Evolutionary conservation across 176 grass and related monocot genomes (phyloP).

Genomic region (Pontederia crassipes): DNA sequence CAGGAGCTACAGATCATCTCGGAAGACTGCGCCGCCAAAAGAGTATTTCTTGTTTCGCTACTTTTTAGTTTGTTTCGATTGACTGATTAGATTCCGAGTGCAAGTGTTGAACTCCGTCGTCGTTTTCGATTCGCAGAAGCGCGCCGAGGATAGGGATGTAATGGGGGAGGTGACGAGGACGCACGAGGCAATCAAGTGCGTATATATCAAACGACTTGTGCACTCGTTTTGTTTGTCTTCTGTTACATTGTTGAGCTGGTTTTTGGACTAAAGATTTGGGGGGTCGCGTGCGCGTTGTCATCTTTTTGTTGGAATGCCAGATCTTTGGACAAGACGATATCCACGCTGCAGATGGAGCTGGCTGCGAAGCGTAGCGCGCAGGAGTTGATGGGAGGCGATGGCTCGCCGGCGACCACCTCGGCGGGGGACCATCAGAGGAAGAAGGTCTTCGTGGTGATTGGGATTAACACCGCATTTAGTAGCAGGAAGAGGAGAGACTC

Average conservation of each 20-base stretch:
- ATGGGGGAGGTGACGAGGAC: conserved; percentile 87
- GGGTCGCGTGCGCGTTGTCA: conserved; percentile 14
- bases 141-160: conserved; percentile 59
- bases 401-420: conserved; percentile 30
- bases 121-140: conserved; percentile 44
- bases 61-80: conserved; percentile 1
- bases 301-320: conserved; percentile 42
- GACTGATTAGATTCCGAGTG: conserved; percentile 3
- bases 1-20: conserved; percentile 54
- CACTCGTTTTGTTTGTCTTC: conserved; percentile 7
- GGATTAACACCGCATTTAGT: conserved; percentile 86
- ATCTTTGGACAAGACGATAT: conserved; percentile 95
- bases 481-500: conserved; percentile 93
- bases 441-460: conserved; percentile 83
- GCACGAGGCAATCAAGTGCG: conserved; percentile 89
- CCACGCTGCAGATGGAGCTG: conserved; percentile 95
- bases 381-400: conserved; percentile 32
- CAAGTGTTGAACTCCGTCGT: conserved; percentile 1
- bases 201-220: conserved; percentile 13
- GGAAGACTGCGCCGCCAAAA: conserved; percentile 62
- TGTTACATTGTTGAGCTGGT: conserved; percentile 5
- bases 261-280: conserved; percentile 23
- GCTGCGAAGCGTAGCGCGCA: conserved; percentile 62
- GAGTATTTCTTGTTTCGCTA: conserved; percentile 26
- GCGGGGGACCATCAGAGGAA: conserved; percentile 35